Percentiles rank a stretch among this genome's conserved stretches.
phyloP scores from a whole-genome alignment of 306 rosid species.

The Dryas alaskensis region DNA sequence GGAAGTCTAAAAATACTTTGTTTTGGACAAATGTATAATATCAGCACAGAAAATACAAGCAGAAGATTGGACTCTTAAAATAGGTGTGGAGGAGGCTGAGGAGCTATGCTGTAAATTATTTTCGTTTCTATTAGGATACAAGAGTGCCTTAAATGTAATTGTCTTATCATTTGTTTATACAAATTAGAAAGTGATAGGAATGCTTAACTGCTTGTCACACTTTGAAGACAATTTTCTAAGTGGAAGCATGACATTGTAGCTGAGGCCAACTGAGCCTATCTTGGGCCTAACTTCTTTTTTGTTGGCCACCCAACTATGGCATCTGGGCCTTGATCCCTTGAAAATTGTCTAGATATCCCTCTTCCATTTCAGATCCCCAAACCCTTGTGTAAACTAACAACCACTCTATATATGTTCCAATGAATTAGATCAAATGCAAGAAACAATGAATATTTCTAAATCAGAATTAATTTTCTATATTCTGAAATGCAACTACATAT shows the following conservation, averaged over 20 bases:
- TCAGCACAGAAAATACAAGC: conserved; percentile 6
- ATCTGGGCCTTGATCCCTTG: background rate
- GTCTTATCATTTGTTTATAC: background rate
- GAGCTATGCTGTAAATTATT: conserved; percentile 8
- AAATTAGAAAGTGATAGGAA: background rate
- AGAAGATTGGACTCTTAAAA: background rate
- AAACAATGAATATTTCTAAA: background rate
- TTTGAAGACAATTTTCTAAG: background rate
- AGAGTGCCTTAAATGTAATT: background rate
- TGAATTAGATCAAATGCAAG: background rate
- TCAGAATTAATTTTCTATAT: background rate
- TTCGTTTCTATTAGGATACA: background rate
- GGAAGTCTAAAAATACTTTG: background rate
- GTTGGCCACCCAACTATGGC: background rate
- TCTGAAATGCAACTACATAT: background rate
- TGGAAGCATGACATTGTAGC: background rate
- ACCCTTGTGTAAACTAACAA: background rate
- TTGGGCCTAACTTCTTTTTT: background rate
- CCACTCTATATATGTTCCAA: background rate
- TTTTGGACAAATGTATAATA: background rate
- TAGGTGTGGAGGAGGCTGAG: background rate
- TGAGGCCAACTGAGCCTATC: background rate
- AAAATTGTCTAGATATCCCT: no score
- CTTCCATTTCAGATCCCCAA: background rate
- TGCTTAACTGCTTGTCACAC: background rate